A percentile compares a stretch with the other conserved stretches of the same genome.
Evolutionary conservation across 148 eudicot species (phyloP).

Genomic region (Cornus controversa): DNA sequence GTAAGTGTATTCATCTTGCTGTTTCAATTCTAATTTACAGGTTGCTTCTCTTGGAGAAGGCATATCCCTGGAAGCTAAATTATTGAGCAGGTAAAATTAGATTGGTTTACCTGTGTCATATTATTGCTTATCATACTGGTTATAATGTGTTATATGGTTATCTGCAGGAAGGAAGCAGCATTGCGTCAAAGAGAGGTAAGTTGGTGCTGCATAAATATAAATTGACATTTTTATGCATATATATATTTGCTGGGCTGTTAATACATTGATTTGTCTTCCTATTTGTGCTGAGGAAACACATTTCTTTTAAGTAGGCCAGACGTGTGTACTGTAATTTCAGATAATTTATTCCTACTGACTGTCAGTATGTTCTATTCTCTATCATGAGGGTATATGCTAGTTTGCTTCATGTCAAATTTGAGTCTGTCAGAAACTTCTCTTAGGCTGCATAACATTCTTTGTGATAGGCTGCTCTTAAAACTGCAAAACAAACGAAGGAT

Average conservation of each 20-base stretch:
- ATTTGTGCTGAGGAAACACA: not conserved
- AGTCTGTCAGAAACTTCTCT: slow-evolving; percentile 10
- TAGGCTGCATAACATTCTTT: slow-evolving; percentile 16
- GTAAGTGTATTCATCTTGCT: not conserved
- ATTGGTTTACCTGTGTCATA: slow-evolving; percentile 16
- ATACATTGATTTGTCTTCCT: not conserved
- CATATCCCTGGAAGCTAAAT: slow-evolving; percentile 89
- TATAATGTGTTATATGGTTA: slow-evolving; percentile 26
- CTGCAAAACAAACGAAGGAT: slow-evolving; percentile 71
- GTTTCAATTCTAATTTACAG: slow-evolving; percentile 34
- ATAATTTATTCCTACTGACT: not conserved
- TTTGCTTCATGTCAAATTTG: slow-evolving; percentile 13
- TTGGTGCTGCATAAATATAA: slow-evolving; percentile 2
- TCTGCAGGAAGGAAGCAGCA: slow-evolving; percentile 96
- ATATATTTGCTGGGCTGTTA: not conserved
- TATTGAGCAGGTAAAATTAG: slow-evolving; percentile 73
- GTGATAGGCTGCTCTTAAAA: slow-evolving; percentile 81
- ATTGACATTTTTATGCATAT: not conserved
- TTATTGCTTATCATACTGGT: slow-evolving; percentile 11
- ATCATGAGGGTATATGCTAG: not conserved
- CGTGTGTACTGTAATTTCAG: not conserved
- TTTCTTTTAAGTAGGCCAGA: not conserved
- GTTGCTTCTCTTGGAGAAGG: slow-evolving; percentile 99
- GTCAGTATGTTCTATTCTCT: not conserved
- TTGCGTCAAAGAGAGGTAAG: slow-evolving; percentile 94